Evolutionary conservation across 352 stramenopile species (phyloP), one percentile per base, ranked within the genome.

Genomic region (Aphanomyces astaci): DNA sequence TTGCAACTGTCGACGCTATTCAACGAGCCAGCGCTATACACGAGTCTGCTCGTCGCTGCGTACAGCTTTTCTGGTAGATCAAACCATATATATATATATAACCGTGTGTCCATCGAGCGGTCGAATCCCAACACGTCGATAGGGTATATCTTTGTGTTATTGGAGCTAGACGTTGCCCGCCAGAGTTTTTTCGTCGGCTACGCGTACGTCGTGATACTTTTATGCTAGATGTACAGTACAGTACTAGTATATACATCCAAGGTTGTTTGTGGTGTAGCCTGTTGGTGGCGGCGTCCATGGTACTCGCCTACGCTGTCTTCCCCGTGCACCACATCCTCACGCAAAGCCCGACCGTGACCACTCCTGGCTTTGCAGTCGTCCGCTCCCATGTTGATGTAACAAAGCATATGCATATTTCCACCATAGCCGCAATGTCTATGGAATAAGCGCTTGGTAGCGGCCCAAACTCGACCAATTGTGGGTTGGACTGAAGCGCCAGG

Each of bases 391-490:
- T 49, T 4, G 25, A 68, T 28, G 62, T 68, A 57, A n/a, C n/a
- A n/a, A n/a, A n/a, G n/a, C n/a, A n/a, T n/a, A n/a, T n/a, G n/a
- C n/a, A n/a, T n/a, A n/a, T n/a, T n/a, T n/a, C n/a, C n/a, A n/a
- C n/a, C n/a, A n/a, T n/a, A n/a, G n/a, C n/a, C n/a, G n/a, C n/a
- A n/a, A n/a, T n/a, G n/a, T n/a, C n/a, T n/a, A n/a, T n/a, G n/a
- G n/a, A n/a, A n/a, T n/a, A n/a, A n/a, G n/a, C n/a, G n/a, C n/a
- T n/a, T n/a, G n/a, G 5, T 63, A 70, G 49, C 65, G 11, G 46
- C 78, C 25, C 45, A 81, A 78, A 62, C 27, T 66, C 30, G 24
- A 32, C 28, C 9, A 57, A 27, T 24, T 66, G 5, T 66, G 36
- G 11, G 27, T 19, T 11, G 36, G 40, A 13, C 32, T 31, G 17